phyloP scores from a whole-genome alignment of 2,329 filamentous ascomycete genomes.

The Dactylonectria macrodidyma region DNA sequence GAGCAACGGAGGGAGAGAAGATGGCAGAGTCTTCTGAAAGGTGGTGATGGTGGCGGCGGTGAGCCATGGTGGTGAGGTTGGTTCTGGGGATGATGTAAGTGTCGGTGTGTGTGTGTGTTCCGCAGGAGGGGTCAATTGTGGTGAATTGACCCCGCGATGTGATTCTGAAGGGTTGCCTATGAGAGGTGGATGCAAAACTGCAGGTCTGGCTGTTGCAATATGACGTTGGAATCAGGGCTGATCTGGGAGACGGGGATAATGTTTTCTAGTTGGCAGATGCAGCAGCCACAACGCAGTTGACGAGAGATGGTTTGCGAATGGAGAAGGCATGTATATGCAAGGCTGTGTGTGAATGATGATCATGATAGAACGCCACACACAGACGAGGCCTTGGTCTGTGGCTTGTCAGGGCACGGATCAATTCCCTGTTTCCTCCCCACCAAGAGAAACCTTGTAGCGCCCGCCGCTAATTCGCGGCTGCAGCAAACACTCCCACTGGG shows the following conservation, averaged over 20 bases:
- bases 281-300: neutral
- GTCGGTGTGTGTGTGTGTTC: neutral
- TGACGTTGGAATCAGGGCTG: neutral
- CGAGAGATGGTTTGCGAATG: neutral
- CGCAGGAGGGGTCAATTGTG: neutral
- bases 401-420: neutral
- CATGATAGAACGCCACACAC: neutral
- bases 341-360: neutral
- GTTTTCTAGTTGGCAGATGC: neutral
- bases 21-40: slow-evolving; percentile 62
- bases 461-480: slow-evolving; percentile 39
- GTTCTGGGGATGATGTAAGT: neutral
- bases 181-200: neutral
- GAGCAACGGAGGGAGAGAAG: slow-evolving; percentile 78
- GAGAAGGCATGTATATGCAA: neutral
- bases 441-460: slow-evolving; percentile 36
- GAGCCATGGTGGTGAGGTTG: slow-evolving; percentile 37
- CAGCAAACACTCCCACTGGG: neutral
- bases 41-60: slow-evolving; percentile 42
- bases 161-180: neutral
- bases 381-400: neutral
- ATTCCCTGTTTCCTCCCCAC: neutral
- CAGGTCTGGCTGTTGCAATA: neutral
- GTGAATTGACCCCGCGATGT: neutral
- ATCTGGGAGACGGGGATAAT: neutral